Evolutionary conservation across 2,329 filamentous ascomycete genomes (phyloP).

Genomic region (Botrytis sinoallii): DNA sequence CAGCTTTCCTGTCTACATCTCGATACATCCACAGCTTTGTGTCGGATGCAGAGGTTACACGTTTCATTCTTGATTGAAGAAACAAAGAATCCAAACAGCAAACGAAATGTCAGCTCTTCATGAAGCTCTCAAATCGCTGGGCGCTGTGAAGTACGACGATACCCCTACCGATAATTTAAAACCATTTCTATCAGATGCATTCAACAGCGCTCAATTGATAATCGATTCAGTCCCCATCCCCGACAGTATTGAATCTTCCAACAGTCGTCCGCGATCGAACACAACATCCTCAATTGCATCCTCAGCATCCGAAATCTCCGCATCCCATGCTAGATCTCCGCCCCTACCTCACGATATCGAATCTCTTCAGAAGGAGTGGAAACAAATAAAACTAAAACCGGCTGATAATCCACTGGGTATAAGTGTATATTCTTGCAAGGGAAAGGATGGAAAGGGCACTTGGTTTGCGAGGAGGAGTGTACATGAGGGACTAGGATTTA

Average conservation of each 20-base stretch:
- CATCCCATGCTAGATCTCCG: constrained; percentile 48
- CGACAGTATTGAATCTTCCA: constrained; percentile 44
- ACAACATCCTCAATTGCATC: constrained; percentile 47
- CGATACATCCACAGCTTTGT: neutral
- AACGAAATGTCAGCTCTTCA: constrained; percentile 54
- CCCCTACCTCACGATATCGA: constrained; percentile 47
- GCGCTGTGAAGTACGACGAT: constrained; percentile 52
- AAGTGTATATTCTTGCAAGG: constrained; percentile 72
- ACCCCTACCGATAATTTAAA: constrained; percentile 48
- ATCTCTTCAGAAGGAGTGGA: constrained; percentile 75
- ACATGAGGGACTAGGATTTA: constrained; percentile 74
- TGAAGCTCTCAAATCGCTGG: constrained; percentile 55
- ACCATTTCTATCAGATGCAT: constrained; percentile 56
- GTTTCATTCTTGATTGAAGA: neutral
- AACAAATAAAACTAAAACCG: constrained; percentile 69
- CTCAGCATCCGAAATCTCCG: constrained; percentile 50
- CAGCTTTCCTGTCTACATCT: neutral
- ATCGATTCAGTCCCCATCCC: constrained; percentile 71
- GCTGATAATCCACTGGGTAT: constrained; percentile 75
- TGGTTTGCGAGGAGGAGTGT: constrained; percentile 89
- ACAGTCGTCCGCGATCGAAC: constrained; percentile 55
- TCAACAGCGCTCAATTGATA: constrained; percentile 66
- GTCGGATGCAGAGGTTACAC: neutral
- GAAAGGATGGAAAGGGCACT: constrained; percentile 76
- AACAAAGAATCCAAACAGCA: neutral